Percentiles rank a stretch among this genome's conserved stretches.
Evolutionary conservation across 1,284 basidiomycete genomes (phyloP).

Genomic region (Sporisorium graminicola): DNA sequence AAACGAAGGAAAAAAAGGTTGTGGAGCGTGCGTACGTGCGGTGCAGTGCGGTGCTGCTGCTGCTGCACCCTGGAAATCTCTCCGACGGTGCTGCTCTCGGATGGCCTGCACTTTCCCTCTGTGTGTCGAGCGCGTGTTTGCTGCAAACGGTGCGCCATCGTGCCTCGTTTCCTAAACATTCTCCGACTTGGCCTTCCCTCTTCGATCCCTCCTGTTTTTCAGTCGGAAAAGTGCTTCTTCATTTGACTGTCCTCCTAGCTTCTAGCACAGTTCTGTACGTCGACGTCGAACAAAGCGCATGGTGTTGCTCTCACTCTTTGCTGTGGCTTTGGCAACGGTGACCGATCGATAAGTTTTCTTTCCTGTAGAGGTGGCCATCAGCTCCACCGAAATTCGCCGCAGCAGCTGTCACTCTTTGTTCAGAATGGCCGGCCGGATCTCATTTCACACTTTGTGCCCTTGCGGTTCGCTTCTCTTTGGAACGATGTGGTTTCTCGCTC

Average conservation of each 20-base stretch:
- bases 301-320: background rate
- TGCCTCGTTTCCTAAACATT: conserved; percentile 4
- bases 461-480: no score
- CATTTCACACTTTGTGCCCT: background rate
- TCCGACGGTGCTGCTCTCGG: background rate
- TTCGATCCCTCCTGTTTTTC: background rate
- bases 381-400: no score
- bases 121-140: background rate
- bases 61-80: conserved; percentile 19
- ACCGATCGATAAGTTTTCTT: conserved; percentile 4
- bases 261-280: background rate
- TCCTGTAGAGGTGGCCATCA: no score
- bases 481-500: background rate
- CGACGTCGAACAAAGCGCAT: background rate
- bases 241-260: no score
- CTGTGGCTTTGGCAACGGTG: background rate
- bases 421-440: background rate
- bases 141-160: conserved; percentile 12
- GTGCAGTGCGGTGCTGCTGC: no score
- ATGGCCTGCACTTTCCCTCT: conserved; percentile 1
- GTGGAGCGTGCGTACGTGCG: conserved; percentile 1
- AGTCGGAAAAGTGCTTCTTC: no score
- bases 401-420: background rate
- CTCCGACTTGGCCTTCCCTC: conserved; percentile 1
- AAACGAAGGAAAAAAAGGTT: background rate